Evolutionary conservation across 306 rosid genomes (phyloP).

Genomic region (Ormosia semicastrata): DNA sequence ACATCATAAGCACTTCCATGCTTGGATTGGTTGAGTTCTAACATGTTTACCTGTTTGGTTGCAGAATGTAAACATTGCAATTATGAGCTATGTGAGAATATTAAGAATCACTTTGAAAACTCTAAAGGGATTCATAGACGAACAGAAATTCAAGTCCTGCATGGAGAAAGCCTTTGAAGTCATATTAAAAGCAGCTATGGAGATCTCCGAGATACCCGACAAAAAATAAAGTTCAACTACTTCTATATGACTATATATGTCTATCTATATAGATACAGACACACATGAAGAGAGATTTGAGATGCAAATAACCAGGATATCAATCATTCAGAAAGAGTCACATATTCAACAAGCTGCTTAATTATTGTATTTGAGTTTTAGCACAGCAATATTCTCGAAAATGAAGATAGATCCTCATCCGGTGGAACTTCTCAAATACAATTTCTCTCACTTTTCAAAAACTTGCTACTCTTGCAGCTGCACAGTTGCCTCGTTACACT

Average conservation of each 20-base stretch:
- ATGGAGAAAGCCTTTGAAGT: conserved; percentile 48
- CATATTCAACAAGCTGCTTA: not conserved
- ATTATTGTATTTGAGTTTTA: not conserved
- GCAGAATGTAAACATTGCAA: conserved; percentile 45
- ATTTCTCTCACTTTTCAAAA: not conserved
- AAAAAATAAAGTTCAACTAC: not conserved
- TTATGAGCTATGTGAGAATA: conserved; percentile 50
- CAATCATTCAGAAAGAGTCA: not conserved
- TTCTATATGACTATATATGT: not conserved
- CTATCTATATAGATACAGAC: not conserved
- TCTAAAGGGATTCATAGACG: conserved; percentile 44
- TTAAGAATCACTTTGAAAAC: conserved; percentile 38
- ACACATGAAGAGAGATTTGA: not conserved
- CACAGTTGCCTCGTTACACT: not conserved
- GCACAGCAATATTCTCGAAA: not conserved
- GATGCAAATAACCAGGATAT: not conserved
- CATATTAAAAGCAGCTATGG: conserved; percentile 37
- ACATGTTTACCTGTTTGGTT: not conserved
- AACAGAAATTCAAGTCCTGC: conserved; percentile 35
- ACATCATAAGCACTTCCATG: not conserved
- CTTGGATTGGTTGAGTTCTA: not conserved
- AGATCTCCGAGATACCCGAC: not conserved
- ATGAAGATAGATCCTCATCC: not conserved
- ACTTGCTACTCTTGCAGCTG: not conserved
- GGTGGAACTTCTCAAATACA: not conserved